Evolutionary conservation across 805 yeast species (phyloP), one percentile per base, ranked within the genome.

Genomic region (Sugiyamaella floridensis): DNA sequence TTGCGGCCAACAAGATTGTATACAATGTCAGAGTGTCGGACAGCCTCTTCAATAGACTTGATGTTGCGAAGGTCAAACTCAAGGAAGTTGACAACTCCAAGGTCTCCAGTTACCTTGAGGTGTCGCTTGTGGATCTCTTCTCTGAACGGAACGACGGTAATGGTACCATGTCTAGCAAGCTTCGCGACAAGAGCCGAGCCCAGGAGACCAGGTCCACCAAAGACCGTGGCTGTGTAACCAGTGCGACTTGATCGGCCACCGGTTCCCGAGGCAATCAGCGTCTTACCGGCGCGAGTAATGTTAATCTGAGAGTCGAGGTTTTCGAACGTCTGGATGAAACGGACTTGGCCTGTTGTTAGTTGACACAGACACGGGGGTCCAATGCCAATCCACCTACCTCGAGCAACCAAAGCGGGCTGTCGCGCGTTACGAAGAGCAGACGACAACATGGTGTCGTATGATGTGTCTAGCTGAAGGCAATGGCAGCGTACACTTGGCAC

Each of bases 181-280:
- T 83, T 84, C 37, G 90, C 73, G 16, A 80, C 77, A 56, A 88
- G 68, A 59, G 84, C 78, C 47, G 88, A 79, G 46, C 96, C 96
- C 54, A 88, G 71, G 67, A 84, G 82, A 1, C 95, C 95, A 46
- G 83, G 73, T 40, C 84, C 86, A 9, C 96, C 96, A 64, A 88
- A 88, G 2, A 88, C 93, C 1, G 96, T 86, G 19, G 90, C 95
- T 2, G 90, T 86, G 70, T 82, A 86, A 2, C 96, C 96, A 8
- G 92, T 83, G 73, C 95, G 78, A 28, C 95, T 86, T 4, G 92
- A 84, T 54, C 76, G 67, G 29, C 95, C 95, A 46, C 95, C 93
- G 48, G 79, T 71, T 55, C 96, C 96, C 37, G 76, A 73, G n/a
- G 86, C 68, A 44, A 85, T 67, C 60, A 81, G 76, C 44, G 89